phyloP scores from a whole-genome alignment of 371 early-diverging fungal species.

The Catenaria anguillulae region DNA sequence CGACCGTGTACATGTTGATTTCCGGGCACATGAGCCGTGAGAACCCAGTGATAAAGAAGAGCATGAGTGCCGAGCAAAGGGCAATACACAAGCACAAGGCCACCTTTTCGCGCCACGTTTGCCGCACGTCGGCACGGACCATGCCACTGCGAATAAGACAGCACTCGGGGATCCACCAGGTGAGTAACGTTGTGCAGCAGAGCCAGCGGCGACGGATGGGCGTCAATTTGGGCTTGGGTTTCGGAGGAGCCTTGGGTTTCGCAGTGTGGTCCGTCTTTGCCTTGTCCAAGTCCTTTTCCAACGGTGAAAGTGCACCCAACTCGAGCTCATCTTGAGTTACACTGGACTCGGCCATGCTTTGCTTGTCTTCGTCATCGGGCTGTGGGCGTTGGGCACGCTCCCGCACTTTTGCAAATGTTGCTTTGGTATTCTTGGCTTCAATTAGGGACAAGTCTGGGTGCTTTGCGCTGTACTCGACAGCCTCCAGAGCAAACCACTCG shows the following conservation, averaged over 20 bases:
- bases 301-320: background rate
- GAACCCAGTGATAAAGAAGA: conserved; percentile 43
- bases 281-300: background rate
- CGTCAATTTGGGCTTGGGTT: conserved; percentile 27
- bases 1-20: conserved; percentile 23
- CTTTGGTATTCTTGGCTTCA: no score
- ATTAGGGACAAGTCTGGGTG: no score
- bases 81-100: conserved; percentile 62
- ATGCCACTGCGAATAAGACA: no score
- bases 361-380: conserved; percentile 12
- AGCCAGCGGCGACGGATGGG: conserved; percentile 51
- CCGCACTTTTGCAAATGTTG: background rate
- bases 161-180: conserved; percentile 62
- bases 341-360: background rate
- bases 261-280: no score
- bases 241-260: no score
- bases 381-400: conserved; percentile 26
- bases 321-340: background rate
- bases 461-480: background rate
- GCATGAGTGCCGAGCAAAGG: conserved; percentile 29
- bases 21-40: conserved; percentile 38
- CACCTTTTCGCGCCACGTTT: conserved; percentile 88
- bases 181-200: conserved; percentile 43
- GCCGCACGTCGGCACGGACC: conserved; percentile 65
- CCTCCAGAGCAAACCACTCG: conserved; percentile 2